Evolutionary conservation across 768 basidiomycete species (phyloP), one percentile per base, ranked within the genome.

Genomic region (Artomyces pyxidatus): DNA sequence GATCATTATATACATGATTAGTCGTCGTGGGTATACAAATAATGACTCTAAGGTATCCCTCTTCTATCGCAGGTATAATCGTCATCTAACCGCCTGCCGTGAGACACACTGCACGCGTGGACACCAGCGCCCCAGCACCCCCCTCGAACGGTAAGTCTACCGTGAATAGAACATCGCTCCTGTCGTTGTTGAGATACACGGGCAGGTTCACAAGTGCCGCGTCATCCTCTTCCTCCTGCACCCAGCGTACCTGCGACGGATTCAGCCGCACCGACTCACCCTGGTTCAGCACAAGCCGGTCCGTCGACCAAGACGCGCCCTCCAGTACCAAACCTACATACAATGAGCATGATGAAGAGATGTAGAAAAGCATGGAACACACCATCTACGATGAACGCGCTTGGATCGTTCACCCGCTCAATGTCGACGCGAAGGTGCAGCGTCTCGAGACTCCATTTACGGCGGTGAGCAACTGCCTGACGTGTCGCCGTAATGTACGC

Each of bases 401-500:
- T 76, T 2, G 83, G 81, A 53, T 87, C 84, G 57, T 78, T 88
- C 39, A 85, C 81, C 28, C 80, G 74, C 56, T 88, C 92, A 27
- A 97, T 78, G 48, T 90, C 90, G 19, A 99, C 71, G 49, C 83
- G 70, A 30, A 98, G 66, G 49, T 78, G 71, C 58, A 98, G 64
- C 7, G 89, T 91, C 66, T 99, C 95, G 54, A 99, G 68, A 65
- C 91, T 94, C 86, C 89, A 90, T 56, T 83, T 81, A 69, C 86
- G 91, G 48, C 83, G 75, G 63, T 97, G 94, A 2, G 95, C 96
- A 4, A 93, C 88, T n/a, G 89, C 82, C 65, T 99, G 95, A 44
- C 95, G 77, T 2, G 92, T 94, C 2, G 95, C 95, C 1, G 95
- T 97, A 59, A 98, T 77, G 63, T 92, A 98, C 3, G 93, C 94